Evolutionary conservation across 1,139 yeast genomes (phyloP).

Genomic region (Scheffersomyces segobiensis): DNA sequence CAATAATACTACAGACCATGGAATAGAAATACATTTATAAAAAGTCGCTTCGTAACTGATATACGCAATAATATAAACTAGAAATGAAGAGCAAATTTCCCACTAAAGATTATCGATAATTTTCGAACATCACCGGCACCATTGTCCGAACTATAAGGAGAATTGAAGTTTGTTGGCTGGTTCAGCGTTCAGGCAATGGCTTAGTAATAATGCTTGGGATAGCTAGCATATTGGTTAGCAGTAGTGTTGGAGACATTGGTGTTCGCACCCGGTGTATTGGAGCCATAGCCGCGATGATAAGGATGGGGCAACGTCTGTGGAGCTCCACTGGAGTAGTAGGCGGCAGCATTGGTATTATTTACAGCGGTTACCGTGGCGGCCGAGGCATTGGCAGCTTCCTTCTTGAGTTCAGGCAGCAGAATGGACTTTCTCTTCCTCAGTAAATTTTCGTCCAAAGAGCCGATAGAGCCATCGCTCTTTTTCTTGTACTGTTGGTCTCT

Average conservation of each 20-base stretch:
- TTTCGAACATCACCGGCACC: neutral
- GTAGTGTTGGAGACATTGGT: constrained; percentile 5
- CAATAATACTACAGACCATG: neutral
- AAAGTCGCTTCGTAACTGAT: neutral
- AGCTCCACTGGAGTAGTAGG: constrained; percentile 8
- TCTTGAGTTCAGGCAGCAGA: constrained; percentile 1
- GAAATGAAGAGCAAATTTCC: neutral
- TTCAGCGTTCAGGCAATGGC: neutral
- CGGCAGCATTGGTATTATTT: constrained; percentile 2
- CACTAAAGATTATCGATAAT: neutral
- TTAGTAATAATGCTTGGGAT: constrained; percentile 15
- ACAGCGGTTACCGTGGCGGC: constrained; percentile 4
- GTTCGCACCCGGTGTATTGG: constrained; percentile 1
- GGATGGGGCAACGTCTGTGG: constrained; percentile 14
- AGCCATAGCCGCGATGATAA: constrained; percentile 8
- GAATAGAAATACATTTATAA: neutral
- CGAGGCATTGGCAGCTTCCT: neutral
- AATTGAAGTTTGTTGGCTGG: neutral
- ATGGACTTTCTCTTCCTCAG: neutral
- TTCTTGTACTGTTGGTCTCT: constrained; percentile 17
- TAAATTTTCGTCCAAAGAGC: neutral
- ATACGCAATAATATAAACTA: constrained; percentile 2
- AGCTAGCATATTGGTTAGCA: constrained; percentile 8
- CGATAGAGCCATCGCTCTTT: constrained; percentile 6
- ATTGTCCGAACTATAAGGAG: neutral